Conservation (phyloP, 2,329 filamentous ascomycete genomes). For the Trichoderma harzianum region DNA sequence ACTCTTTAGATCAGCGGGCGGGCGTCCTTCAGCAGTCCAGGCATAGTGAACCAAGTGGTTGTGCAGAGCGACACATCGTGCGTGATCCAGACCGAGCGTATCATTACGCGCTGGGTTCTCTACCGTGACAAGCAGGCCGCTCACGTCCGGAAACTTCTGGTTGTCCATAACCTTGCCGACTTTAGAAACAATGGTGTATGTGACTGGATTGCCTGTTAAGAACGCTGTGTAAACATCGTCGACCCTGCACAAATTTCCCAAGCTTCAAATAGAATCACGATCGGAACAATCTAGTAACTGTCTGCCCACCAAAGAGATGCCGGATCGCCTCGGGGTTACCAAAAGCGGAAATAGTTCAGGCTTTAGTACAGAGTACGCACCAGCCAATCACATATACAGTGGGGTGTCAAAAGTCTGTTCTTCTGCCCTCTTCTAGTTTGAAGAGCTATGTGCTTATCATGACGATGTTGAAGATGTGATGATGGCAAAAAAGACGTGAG, state of each 20-base stretch:
- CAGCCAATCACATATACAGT: not conserved
- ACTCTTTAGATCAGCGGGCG: not conserved
- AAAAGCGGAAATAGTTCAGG: not conserved
- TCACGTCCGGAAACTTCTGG: not conserved
- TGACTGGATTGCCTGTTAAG: not conserved
- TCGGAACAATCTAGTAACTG: not conserved
- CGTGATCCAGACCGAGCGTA: conserved; percentile 11
- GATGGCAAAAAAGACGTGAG: not conserved
- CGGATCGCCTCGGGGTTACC: not conserved
- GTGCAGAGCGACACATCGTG: conserved; percentile 31
- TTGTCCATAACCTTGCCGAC: not conserved
- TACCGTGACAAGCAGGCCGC: not conserved
- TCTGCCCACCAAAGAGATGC: not conserved
- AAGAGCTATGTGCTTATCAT: not conserved
- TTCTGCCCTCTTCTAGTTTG: not conserved
- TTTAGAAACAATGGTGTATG: not conserved
- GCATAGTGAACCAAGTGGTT: conserved; percentile 31
- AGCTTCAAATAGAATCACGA: not conserved
- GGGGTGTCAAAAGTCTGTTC: too few relatives aligned
- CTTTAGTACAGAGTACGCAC: not conserved
- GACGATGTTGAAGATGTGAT: not conserved
- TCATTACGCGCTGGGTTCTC: not conserved
- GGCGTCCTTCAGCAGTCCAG: conserved; percentile 26
- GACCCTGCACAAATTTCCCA: not conserved
- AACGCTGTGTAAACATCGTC: not conserved